Conservation (phyloP, 169 alveolate genomes). For the Eimeria zaria region DNA sequence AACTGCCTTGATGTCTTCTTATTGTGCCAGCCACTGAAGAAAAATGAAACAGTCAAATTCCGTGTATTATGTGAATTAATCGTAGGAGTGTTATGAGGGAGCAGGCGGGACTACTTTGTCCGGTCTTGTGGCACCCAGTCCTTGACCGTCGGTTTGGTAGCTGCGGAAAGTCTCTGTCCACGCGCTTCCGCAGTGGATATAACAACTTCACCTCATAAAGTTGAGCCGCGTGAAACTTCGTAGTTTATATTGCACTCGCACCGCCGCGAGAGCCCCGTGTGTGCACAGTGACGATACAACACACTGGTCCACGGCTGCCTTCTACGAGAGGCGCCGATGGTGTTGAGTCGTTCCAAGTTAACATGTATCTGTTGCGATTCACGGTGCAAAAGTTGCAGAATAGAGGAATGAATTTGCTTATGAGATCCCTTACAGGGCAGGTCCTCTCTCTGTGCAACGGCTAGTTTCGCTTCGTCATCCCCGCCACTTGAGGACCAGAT, state of each 20-base stretch:
- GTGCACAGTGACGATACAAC: background rate
- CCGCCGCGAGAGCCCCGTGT: background rate
- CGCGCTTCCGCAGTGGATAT: background rate
- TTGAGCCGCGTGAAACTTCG: background rate
- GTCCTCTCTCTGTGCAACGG: background rate
- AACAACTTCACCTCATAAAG: background rate
- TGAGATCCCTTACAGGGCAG: background rate
- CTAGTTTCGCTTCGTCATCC: conserved; percentile 22
- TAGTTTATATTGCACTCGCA: background rate
- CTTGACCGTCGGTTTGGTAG: background rate
- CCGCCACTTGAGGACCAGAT: background rate
- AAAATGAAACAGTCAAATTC: background rate
- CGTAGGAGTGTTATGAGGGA: background rate
- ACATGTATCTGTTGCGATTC: background rate
- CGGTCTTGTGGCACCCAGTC: background rate
- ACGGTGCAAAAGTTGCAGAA: background rate
- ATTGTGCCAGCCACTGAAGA: background rate
- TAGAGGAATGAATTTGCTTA: background rate
- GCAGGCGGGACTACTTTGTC: background rate
- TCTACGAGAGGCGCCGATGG: background rate
- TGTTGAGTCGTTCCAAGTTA: background rate
- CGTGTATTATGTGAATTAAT: background rate
- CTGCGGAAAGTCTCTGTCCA: background rate
- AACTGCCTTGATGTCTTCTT: background rate
- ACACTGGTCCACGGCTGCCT: conserved; percentile 47